phyloP scores from a whole-genome alignment of 352 stramenopile genomes.

The Globisporangium solare region DNA sequence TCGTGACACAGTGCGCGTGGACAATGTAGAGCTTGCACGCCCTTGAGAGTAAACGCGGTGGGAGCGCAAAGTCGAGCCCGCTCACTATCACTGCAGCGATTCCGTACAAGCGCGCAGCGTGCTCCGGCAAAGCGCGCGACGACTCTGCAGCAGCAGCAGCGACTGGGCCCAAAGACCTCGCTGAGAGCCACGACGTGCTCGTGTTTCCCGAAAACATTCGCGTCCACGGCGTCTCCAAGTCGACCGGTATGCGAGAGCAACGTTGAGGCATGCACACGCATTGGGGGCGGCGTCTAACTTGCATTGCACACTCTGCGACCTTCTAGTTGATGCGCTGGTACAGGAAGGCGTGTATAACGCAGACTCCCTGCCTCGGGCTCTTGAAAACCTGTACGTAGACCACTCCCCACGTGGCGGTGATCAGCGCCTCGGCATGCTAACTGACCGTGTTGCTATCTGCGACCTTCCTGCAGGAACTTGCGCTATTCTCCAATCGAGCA shows the following conservation, averaged over 20 bases:
- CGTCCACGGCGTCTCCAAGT: constrained; percentile 38
- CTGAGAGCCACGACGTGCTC: constrained; percentile 44
- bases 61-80: constrained; percentile 30
- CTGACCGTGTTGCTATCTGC: background rate
- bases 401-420: background rate
- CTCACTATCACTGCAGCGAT: constrained; percentile 50
- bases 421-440: background rate
- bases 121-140: background rate
- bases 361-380: constrained; percentile 23
- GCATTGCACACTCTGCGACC: background rate
- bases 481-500: constrained; percentile 29
- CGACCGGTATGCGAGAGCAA: constrained; percentile 31
- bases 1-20: background rate
- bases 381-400: constrained; percentile 30
- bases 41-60: constrained; percentile 25
- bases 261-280: background rate
- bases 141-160: no score
- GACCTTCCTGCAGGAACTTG: constrained; percentile 27
- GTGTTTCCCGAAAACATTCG: constrained; percentile 68
- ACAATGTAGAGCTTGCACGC: constrained; percentile 19
- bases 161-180: background rate
- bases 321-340: constrained; percentile 30
- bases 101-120: constrained; percentile 26
- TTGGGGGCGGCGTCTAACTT: background rate
- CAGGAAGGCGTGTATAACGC: constrained; percentile 27